Conservation (phyloP, 495 filamentous ascomycete species). For the Aspergillus affinis region DNA sequence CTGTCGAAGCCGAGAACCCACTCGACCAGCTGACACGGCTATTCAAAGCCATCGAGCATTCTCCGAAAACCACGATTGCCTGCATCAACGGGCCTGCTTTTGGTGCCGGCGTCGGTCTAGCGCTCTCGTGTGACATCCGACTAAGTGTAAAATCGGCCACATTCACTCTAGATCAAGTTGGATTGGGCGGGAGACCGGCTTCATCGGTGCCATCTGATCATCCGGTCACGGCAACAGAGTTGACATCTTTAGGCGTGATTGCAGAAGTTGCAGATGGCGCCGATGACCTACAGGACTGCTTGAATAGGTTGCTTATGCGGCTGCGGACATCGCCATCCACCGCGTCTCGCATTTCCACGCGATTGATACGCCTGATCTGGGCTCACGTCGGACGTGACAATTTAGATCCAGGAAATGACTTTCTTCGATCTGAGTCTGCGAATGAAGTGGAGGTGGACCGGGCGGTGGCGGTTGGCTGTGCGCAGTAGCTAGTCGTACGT, state of each 20-base stretch:
- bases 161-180: constrained; percentile 35
- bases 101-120: constrained; percentile 40
- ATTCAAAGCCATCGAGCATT: constrained; percentile 32
- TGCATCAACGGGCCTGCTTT: constrained; percentile 37
- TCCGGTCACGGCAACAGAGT: constrained; percentile 22
- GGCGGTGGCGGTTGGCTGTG: not conserved
- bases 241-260: constrained; percentile 22
- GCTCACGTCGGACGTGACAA: constrained; percentile 15
- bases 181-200: constrained; percentile 31
- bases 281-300: constrained; percentile 1
- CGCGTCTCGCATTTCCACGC: constrained; percentile 28
- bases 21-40: constrained; percentile 24
- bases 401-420: constrained; percentile 6
- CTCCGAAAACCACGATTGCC: constrained; percentile 38
- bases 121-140: constrained; percentile 38
- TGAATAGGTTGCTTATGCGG: constrained; percentile 15
- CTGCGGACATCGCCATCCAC: constrained; percentile 19
- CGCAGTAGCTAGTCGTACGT: not conserved
- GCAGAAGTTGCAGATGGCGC: constrained; percentile 15
- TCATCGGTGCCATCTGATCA: constrained; percentile 34
- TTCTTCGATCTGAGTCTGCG: not conserved
- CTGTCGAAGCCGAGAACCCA: constrained; percentile 16
- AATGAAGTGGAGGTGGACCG: not conserved
- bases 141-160: constrained; percentile 19
- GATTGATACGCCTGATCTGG: constrained; percentile 24